Conservation (phyloP, 345 rosid species). For the Combretum micranthum region DNA sequence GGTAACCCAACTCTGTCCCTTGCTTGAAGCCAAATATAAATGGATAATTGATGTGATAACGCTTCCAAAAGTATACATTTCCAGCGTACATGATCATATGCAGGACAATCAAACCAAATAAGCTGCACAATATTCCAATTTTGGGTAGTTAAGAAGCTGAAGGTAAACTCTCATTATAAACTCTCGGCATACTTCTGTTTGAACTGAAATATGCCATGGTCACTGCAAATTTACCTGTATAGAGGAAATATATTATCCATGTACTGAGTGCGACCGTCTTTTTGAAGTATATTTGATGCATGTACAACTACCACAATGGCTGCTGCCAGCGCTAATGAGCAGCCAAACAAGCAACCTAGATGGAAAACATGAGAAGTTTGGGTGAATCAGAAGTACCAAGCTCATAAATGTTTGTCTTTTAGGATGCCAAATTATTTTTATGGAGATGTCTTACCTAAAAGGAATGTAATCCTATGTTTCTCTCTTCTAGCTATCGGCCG, state of each 20-base stretch:
- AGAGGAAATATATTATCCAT: constrained; percentile 83
- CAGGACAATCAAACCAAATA: constrained; percentile 57
- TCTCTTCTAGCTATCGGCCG: constrained; percentile 54
- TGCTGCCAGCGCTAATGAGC: constrained; percentile 48
- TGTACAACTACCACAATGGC: constrained; percentile 47
- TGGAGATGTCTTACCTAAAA: constrained; percentile 35
- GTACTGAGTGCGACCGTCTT: constrained; percentile 38
- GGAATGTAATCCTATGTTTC: constrained; percentile 58
- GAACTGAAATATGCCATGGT: not conserved
- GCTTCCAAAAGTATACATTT: constrained; percentile 62
- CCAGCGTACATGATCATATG: constrained; percentile 63
- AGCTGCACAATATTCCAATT: constrained; percentile 26
- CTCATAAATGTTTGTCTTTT: no score
- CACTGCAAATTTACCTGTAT: constrained; percentile 33
- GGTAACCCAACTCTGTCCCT: constrained; percentile 60
- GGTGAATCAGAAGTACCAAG: no score
- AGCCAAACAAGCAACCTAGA: constrained; percentile 62
- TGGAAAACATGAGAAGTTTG: not conserved
- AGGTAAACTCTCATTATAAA: no score
- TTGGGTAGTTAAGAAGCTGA: not conserved
- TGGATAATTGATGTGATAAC: constrained; percentile 52
- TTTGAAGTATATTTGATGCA: constrained; percentile 35
- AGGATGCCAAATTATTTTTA: no score
- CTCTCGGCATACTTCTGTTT: not conserved
- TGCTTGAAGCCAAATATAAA: constrained; percentile 77